These are phyloP conservation scores for Apiospora phragmitis DNA, from an alignment of 2,329 filamentous ascomycete genomes.

Conservation along the genomic window DNA sequence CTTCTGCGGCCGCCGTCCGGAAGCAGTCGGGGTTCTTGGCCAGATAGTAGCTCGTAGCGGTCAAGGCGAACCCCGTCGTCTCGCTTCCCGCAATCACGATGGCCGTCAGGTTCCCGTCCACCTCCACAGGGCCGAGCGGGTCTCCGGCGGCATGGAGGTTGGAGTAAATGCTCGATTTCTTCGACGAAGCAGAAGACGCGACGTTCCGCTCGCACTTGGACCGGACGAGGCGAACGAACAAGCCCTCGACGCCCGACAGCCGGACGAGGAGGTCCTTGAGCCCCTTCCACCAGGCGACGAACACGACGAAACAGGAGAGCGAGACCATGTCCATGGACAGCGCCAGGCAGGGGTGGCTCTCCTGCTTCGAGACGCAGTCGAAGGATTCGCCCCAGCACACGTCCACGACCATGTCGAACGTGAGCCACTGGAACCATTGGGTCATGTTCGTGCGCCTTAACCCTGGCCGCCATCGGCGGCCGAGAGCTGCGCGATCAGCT, in stretches of 20 bases:
- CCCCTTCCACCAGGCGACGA: constrained; percentile 11
- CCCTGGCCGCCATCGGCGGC: background rate
- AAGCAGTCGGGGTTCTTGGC: constrained; percentile 28
- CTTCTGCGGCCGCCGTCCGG: constrained; percentile 31
- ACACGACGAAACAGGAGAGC: constrained; percentile 5
- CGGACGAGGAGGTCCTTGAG: constrained; percentile 8
- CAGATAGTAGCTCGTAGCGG: constrained; percentile 36
- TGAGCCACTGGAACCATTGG: constrained; percentile 11
- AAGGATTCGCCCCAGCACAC: constrained; percentile 10
- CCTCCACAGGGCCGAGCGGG: background rate
- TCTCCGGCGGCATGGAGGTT: background rate
- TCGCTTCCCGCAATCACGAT: constrained; percentile 40
- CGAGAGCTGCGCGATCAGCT: constrained; percentile 1
- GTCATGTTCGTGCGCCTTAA: background rate
- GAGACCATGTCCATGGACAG: constrained; percentile 12
- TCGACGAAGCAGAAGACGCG: background rate
- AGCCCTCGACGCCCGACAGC: constrained; percentile 8
- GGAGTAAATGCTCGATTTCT: constrained; percentile 6
- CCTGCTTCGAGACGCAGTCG: background rate
- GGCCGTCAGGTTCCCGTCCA: background rate
- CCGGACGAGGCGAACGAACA: constrained; percentile 5
- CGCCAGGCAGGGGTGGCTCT: constrained; percentile 10
- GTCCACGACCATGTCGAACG: constrained; percentile 11
- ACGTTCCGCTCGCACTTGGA: constrained; percentile 1
- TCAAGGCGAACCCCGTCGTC: constrained; percentile 43